phyloP scores from a whole-genome alignment of 176 grass and related monocot genomes.

The Aegilops umbellulata region DNA sequence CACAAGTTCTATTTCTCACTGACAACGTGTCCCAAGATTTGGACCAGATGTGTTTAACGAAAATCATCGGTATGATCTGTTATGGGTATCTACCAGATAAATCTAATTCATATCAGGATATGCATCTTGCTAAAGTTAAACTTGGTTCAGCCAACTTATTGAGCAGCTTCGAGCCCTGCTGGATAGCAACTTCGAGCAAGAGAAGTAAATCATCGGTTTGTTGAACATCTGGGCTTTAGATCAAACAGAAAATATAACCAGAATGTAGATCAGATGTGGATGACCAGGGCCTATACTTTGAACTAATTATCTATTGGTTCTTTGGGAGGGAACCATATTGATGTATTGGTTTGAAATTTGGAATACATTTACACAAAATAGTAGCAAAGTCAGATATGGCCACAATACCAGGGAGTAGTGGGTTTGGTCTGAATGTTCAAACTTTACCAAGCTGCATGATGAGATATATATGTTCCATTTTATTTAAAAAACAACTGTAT shows the following conservation, averaged over 20 bases:
- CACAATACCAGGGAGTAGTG: neutral
- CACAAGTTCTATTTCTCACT: no score
- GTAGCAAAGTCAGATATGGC: neutral
- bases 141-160: neutral
- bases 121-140: neutral
- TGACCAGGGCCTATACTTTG: neutral
- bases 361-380: neutral
- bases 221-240: no score
- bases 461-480: neutral
- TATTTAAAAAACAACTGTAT: neutral
- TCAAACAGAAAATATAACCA: neutral
- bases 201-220: no score
- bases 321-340: neutral
- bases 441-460: neutral
- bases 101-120: neutral
- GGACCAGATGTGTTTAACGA: neutral
- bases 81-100: neutral
- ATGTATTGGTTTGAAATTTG: neutral
- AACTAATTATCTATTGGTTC: neutral
- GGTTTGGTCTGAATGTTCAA: neutral
- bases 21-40: neutral
- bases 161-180: no score
- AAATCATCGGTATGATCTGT: neutral
- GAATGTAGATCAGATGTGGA: neutral
- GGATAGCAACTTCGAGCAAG: no score